These are phyloP conservation scores for Pelagomonas calceolata DNA, from an alignment of 108 stramenopile species.

Conservation along the genomic window DNA sequence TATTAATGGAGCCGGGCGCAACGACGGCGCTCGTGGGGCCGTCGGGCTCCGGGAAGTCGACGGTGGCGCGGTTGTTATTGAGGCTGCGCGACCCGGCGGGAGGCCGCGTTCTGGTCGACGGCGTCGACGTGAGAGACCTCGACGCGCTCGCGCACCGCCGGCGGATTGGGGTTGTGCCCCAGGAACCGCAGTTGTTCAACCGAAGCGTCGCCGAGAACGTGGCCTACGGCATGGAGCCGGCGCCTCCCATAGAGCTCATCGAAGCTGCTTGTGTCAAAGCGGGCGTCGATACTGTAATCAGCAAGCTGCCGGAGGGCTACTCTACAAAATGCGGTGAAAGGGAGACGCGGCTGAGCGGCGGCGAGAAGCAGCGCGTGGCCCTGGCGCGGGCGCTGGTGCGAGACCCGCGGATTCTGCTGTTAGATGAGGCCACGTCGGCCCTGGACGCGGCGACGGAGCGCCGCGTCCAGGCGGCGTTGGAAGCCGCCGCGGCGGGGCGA, in stretches of 20 bases:
- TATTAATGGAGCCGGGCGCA: constrained; percentile 14
- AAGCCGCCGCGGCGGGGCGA: constrained; percentile 14
- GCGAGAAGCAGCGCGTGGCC: constrained; percentile 81
- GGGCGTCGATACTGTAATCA: constrained; percentile 56
- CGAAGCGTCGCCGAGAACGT: constrained; percentile 64
- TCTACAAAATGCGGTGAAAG: constrained; percentile 55
- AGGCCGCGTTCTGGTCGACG: constrained; percentile 21
- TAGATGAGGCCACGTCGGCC: constrained; percentile 51
- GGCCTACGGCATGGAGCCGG: constrained; percentile 41
- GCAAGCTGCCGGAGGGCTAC: constrained; percentile 45
- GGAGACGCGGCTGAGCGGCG: constrained; percentile 62
- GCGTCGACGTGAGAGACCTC: constrained; percentile 18
- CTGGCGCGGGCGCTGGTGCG: constrained; percentile 64
- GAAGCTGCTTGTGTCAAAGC: constrained; percentile 44
- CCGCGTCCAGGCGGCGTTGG: constrained; percentile 24
- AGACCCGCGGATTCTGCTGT: constrained; percentile 52
- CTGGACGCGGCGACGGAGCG: constrained; percentile 20
- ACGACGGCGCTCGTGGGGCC: constrained; percentile 24
- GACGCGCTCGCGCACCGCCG: constrained; percentile 43
- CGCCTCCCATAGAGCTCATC: constrained; percentile 37
- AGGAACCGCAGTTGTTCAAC: constrained; percentile 69
- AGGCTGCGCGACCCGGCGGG: constrained; percentile 40
- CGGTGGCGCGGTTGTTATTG: constrained; percentile 42
- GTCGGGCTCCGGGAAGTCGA: constrained; percentile 54
- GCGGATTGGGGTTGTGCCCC: constrained; percentile 59